phyloP scores from a whole-genome alignment of 805 yeast species.

The Saturnispora sekii region DNA sequence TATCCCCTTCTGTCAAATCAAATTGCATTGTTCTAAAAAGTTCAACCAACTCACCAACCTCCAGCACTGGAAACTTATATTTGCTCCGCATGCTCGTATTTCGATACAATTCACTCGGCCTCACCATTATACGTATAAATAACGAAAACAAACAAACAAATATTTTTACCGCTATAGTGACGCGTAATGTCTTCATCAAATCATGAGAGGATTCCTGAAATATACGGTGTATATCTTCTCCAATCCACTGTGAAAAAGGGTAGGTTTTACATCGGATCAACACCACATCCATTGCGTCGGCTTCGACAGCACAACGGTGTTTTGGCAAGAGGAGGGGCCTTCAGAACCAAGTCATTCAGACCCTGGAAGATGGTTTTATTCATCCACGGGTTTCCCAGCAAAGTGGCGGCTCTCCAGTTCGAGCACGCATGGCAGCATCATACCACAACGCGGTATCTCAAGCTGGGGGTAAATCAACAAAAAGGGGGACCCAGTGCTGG shows the following conservation, averaged over 20 bases:
- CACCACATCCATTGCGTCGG: slow-evolving; percentile 62
- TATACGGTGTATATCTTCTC: slow-evolving; percentile 66
- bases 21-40: slow-evolving; percentile 24
- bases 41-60: slow-evolving; percentile 20
- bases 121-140: slow-evolving; percentile 20
- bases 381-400: slow-evolving; percentile 66
- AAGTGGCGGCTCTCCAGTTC: slow-evolving; percentile 62
- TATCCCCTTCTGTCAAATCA: slow-evolving; percentile 21
- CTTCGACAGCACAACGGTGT: slow-evolving; percentile 76
- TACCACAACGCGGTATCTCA: slow-evolving; percentile 52
- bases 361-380: slow-evolving; percentile 67
- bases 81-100: slow-evolving; percentile 18
- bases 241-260: slow-evolving; percentile 48
- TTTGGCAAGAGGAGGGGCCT: slow-evolving; percentile 56
- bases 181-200: neutral
- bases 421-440: slow-evolving; percentile 84
- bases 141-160: neutral
- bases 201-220: slow-evolving; percentile 22
- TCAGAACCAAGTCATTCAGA: slow-evolving; percentile 50
- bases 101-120: slow-evolving; percentile 29
- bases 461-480: neutral
- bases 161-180: neutral
- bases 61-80: slow-evolving; percentile 28
- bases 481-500: slow-evolving; percentile 14
- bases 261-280: slow-evolving; percentile 71